Conservation (phyloP, 306 rosid genomes). For the Quercus alba region DNA sequence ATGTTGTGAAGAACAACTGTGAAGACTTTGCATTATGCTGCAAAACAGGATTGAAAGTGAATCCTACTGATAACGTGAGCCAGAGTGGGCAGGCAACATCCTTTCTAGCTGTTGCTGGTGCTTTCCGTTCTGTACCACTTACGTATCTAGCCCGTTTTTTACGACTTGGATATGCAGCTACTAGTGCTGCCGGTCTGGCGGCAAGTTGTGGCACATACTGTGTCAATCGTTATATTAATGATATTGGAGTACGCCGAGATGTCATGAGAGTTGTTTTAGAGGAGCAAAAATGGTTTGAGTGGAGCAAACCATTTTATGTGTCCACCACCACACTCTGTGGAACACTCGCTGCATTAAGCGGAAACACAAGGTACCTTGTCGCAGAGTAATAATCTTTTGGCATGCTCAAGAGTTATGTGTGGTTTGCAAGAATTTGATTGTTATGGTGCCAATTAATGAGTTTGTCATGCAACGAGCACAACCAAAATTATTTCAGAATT, state of each 20-base stretch:
- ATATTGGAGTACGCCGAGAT: conserved; percentile 53
- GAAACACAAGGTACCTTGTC: no score
- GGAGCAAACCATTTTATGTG: no score
- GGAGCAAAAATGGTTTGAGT: no score
- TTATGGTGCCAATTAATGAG: no score
- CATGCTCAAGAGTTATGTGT: neutral
- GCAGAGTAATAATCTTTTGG: neutral
- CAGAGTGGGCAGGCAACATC: conserved; percentile 67
- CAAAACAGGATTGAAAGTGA: conserved; percentile 64
- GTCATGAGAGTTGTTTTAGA: conserved; percentile 16
- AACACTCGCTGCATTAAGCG: no score
- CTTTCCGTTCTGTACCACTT: neutral
- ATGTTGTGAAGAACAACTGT: conserved; percentile 63
- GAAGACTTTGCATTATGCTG: conserved; percentile 85
- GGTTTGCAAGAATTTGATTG: no score
- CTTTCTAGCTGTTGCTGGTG: conserved; percentile 32
- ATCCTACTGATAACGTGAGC: conserved; percentile 23
- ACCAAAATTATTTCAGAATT: no score
- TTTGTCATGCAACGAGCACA: no score
- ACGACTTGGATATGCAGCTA: conserved; percentile 10
- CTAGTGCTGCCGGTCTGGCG: conserved; percentile 18
- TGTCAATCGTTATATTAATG: conserved; percentile 35
- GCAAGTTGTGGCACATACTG: conserved; percentile 40
- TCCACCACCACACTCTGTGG: no score
- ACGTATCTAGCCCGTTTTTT: conserved; percentile 15